Evolutionary conservation across 1,284 basidiomycete genomes (phyloP), one percentile per base, ranked within the genome.

Genomic region (Bondarzewia mesenterica): DNA sequence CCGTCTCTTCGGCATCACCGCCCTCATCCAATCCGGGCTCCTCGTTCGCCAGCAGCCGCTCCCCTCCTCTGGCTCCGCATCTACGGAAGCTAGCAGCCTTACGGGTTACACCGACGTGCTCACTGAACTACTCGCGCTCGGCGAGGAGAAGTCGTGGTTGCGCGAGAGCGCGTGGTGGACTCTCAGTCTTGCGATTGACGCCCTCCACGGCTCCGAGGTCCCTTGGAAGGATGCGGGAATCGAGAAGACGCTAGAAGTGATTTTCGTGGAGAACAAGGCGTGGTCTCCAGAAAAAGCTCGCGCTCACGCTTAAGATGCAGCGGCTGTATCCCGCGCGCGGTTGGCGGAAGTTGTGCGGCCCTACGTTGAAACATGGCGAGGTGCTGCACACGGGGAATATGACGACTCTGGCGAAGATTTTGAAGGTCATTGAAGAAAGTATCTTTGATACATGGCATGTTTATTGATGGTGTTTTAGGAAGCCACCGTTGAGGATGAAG

Each of bases 81-180:
- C 73, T 5, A 69, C 74, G 1, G 58, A 75, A 2, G 69, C 77
- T 1, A 80, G 85, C 0, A 78, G 77, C 2, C 57, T 82, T 27
- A 68, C 74, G 18, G 77, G 80, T 51, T 95, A 82, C 62, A 67
- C 72, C 44, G 69, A 77, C n/a, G 74, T 84, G 21, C 62, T 95
- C 51, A 66, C 70, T 15, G 72, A 85, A 51, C 74, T 98, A 14
- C 57, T 88, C 23, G 72, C 70, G 2, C 70, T 97, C 36, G 89
- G 89, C 14, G 80, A 86, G 57, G 80, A 83, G 61, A 97, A 95
- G 65, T 82, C 84, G 0, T 98, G 94, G 93, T 68, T 99, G 50
- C 74, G 86, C 37, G 95, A 99, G 68, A 89, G 89, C 60, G 85
- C 84, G 15, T 95, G 89, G 80, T 97, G 92, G 85, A 78, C 84